Percentiles rank a stretch among this genome's conserved stretches.
phyloP scores from a whole-genome alignment of 495 filamentous ascomycete species.

The Aspergillus haitiensis region DNA sequence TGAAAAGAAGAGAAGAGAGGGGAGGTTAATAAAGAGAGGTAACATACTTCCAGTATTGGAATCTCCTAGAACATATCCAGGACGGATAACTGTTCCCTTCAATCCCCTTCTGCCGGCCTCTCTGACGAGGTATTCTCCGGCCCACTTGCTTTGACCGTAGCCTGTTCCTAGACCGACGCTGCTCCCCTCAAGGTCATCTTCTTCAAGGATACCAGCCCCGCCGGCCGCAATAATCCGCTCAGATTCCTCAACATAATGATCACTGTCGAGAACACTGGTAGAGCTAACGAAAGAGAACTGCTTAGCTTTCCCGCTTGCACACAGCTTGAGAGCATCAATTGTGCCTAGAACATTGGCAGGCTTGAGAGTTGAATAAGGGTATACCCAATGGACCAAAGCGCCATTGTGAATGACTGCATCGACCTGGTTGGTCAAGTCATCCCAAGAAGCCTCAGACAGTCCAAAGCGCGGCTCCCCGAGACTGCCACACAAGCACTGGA shows the following conservation, averaged over 20 bases:
- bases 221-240: conserved; percentile 55
- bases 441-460: conserved; percentile 61
- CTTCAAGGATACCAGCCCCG: conserved; percentile 57
- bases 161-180: conserved; percentile 70
- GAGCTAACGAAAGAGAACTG: conserved; percentile 81
- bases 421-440: conserved; percentile 60
- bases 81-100: conserved; percentile 71
- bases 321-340: conserved; percentile 73
- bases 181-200: conserved; percentile 66
- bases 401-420: conserved; percentile 91
- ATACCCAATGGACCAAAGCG: conserved; percentile 84
- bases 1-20: neutral
- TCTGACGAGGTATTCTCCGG: conserved; percentile 73
- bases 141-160: conserved; percentile 92
- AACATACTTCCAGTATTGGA: conserved; percentile 57
- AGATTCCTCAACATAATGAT: conserved; percentile 74
- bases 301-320: conserved; percentile 76
- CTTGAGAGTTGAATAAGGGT: conserved; percentile 73
- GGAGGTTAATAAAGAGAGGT: neutral
- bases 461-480: conserved; percentile 72
- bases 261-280: conserved; percentile 78
- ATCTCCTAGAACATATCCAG: conserved; percentile 85
- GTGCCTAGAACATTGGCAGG: conserved; percentile 81
- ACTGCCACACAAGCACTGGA: conserved; percentile 71
- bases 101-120: conserved; percentile 80